Evolutionary conservation across 2,329 filamentous ascomycete genomes (phyloP), one percentile per base, ranked within the genome.

Genomic region (Drechslerella dactyloides): DNA sequence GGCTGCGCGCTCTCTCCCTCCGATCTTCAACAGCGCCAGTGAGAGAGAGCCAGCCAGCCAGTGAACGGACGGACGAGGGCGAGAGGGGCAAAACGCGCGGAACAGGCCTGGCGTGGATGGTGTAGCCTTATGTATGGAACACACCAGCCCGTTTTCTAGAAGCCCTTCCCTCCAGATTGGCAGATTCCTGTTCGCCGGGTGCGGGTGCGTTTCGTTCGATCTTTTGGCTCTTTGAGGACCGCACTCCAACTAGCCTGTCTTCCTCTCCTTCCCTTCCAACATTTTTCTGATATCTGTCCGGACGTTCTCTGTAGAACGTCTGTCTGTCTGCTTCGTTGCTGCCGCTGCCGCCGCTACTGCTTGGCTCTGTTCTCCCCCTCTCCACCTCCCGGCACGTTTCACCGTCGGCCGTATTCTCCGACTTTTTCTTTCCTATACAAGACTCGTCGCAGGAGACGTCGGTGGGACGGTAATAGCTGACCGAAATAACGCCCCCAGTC

Each of bases 111-210:
- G 52, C 46, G 52, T 62, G 58, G 65, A 62, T 58, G 57, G 55
- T 56, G 57, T 58, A 62, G 58, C 57, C 57, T 54, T 21, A 69
- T 69, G 65, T 69, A 69, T 63, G 65, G 65, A 69, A 69, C 65
- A 69, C 65, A 53, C 58, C 65, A 62, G 58, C 57, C 65, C 58
- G 65, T 58, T 63, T 62, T 69, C 58, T 62, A 62, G 58, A 62
- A 69, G 58, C 57, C 35, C 46, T 57, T 37, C 58, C 24, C 27
- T 17, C 19, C 30, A 19, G 30, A 54, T 69, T 69, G 65, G 58
- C 65, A 21, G 53, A 69, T 69, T 62, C 65, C 50, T 69, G 58
- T 53, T 69, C 60, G 42, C 60, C 57, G 37, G 37, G 37, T 42
- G 37, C 57, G 64, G 44, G 56, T 62, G 57, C 64, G 52, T 57